These are phyloP conservation scores for Candida chilensis DNA, from an alignment of 805 yeast species.

Conservation along the genomic window DNA sequence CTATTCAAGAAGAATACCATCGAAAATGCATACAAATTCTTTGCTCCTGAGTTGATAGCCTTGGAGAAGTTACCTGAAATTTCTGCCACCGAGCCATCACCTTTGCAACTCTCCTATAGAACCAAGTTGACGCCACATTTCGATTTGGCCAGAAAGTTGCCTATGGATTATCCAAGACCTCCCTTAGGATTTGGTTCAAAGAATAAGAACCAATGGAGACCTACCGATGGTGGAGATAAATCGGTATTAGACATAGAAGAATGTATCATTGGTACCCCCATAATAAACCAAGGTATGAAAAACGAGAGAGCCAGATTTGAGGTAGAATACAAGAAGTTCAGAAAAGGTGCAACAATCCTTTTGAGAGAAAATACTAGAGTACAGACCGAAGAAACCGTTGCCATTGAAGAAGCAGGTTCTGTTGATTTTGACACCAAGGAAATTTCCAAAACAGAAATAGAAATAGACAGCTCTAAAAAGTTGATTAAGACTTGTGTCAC, in stretches of 20 bases:
- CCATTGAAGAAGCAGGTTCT: conserved; percentile 4
- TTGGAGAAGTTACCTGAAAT: conserved; percentile 47
- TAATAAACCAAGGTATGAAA: conserved; percentile 64
- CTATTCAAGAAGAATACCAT: conserved; percentile 66
- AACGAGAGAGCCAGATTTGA: conserved; percentile 57
- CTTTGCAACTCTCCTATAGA: conserved; percentile 67
- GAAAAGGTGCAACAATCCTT: conserved; percentile 80
- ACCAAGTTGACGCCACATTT: conserved; percentile 96
- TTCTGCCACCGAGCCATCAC: conserved; percentile 63
- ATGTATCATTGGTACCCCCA: conserved; percentile 79
- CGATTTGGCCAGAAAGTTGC: conserved; percentile 55
- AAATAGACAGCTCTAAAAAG: conserved; percentile 14
- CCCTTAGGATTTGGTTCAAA: conserved; percentile 85
- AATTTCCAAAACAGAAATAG: conserved; percentile 20
- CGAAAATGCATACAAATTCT: conserved; percentile 69
- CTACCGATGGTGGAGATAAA: conserved; percentile 44
- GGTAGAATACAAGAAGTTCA: conserved; percentile 36
- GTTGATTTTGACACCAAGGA: conserved; percentile 13
- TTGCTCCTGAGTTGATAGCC: conserved; percentile 48
- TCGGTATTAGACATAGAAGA: conserved; percentile 86
- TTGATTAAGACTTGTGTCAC: conserved; percentile 69
- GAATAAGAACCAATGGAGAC: conserved; percentile 69
- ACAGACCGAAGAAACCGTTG: conserved; percentile 11
- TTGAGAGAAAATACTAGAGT: conserved; percentile 68
- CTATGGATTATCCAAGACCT: conserved; percentile 37